Evolutionary conservation across 2,329 filamentous ascomycete species (phyloP), one percentile per base, ranked within the genome.

Genomic region (Monosporascus ibericus): DNA sequence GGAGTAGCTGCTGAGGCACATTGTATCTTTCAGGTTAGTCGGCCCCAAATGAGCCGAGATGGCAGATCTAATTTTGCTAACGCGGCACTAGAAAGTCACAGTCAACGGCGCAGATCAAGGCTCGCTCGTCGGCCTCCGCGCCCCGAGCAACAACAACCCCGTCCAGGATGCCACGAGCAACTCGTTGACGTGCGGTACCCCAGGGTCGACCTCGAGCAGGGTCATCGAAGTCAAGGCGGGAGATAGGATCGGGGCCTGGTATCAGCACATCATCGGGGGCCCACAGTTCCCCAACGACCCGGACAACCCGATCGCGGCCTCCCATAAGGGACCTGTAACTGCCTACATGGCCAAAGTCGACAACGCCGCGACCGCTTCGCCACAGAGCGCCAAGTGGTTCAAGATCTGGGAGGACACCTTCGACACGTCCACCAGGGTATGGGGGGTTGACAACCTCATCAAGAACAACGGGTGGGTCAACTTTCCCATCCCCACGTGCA

Each of bases 191-290:
- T 82, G 79, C 63, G 79, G 79, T 56, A 66, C 67, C 48, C 65
- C 71, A 11, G 72, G 72, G 17, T 66, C 63, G 27, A 74, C 66
- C 9, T 76, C 74, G 3, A 49, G 63, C 52, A 64, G 67, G 11
- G 68, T 82, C 49, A 74, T 81, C 56, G 67, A 70, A 42, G 73
- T 81, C 48, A 71, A 74, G 17, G 70, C 75, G 2, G 79, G 79
- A 14, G 78, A 80, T 61, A 70, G 72, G 58, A 67, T 81, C 46
- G 78, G 78, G 7, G 71, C 77, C 2, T 75, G 70, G 63, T 81
- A 75, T 70, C 75, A 77, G 42, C 78, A 81, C 59, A 69, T 80
- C 48, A 74, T 81, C 51, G 79, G 79, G 50, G 78, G 78, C 47
- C 69, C 73, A 7, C 77, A 81, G 63, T 72, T 69, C 57, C 50